Evolutionary conservation across 1,284 basidiomycete genomes (phyloP).

Genomic region (Ceratobasidium sp.): DNA sequence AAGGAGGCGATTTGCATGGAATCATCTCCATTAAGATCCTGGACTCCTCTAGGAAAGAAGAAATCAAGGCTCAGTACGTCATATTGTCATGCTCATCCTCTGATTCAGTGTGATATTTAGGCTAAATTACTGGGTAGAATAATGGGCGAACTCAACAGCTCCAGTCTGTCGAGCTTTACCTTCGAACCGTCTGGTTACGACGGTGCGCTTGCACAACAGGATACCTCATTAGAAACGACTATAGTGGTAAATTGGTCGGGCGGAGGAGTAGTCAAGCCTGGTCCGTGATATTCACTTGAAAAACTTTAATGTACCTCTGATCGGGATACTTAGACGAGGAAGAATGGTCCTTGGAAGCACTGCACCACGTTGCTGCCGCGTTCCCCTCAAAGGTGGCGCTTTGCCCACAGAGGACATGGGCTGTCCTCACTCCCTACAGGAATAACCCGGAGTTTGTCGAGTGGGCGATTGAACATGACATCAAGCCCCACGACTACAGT

Average conservation of each 20-base stretch:
- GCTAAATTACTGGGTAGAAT: conserved; percentile 5
- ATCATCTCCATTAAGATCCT: conserved; percentile 10
- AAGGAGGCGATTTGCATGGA: conserved; percentile 12
- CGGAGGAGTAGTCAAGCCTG: too few species aligned
- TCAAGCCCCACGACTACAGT: not conserved
- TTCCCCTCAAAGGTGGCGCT: conserved; percentile 2
- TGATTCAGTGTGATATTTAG: not conserved
- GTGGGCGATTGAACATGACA: not conserved
- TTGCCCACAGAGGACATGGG: conserved; percentile 10
- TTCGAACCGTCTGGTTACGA: not conserved
- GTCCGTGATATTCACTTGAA: not conserved
- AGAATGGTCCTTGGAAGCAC: conserved; percentile 17
- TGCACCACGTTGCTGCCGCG: conserved; percentile 8
- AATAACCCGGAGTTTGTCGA: not conserved
- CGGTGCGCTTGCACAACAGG: not conserved
- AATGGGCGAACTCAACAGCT: conserved; percentile 3
- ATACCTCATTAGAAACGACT: not conserved
- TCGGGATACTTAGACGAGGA: not conserved
- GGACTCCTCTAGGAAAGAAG: conserved; percentile 8
- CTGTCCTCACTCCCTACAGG: not conserved
- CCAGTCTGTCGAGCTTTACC: not conserved
- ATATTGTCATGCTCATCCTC: not conserved
- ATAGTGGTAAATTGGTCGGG: conserved; percentile 13
- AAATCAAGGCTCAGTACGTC: conserved; percentile 7
- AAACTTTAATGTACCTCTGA: not conserved